A percentile compares a stretch with the other conserved stretches of the same genome.
Evolutionary conservation across 441 rosid species (phyloP).

Genomic region (Pelargonium myrrhifolium): DNA sequence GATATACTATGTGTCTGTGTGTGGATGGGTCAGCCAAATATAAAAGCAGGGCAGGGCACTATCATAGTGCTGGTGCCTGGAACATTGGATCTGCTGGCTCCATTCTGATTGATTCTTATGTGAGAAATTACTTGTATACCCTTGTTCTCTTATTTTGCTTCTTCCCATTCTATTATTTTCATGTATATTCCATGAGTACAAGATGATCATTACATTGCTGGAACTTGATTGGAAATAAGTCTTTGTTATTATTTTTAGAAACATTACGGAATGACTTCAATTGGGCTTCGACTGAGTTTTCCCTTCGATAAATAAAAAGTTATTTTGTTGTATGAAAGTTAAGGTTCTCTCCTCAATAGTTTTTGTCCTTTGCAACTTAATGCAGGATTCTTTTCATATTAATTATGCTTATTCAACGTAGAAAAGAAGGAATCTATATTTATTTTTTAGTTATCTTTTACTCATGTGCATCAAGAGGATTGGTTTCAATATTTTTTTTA

Average conservation of each 20-base stretch:
- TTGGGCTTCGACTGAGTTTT: not conserved
- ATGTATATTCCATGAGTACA: not conserved
- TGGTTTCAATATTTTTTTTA: not conserved
- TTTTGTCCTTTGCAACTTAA: not conserved
- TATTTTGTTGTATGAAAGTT: not conserved
- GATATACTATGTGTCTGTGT: not conserved
- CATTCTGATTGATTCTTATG: not conserved
- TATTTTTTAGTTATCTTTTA: not conserved
- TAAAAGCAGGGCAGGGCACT: not conserved
- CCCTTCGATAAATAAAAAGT: not conserved
- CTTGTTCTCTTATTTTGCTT: not conserved
- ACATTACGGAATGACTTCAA: not conserved
- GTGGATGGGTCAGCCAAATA: not conserved
- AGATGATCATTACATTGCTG: not conserved
- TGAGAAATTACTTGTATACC: not conserved
- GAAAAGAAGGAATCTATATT: too few species aligned
- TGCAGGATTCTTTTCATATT: not conserved
- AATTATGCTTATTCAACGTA: not conserved
- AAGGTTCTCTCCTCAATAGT: not conserved
- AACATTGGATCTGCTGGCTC: conserved; percentile 1
- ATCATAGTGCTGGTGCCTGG: conserved; percentile 4
- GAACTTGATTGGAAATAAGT: not conserved
- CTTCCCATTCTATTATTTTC: not conserved
- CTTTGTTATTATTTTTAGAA: not conserved
- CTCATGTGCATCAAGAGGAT: not conserved